Conservation (phyloP, 169 alveolate species). For the Eimeria praecox region DNA sequence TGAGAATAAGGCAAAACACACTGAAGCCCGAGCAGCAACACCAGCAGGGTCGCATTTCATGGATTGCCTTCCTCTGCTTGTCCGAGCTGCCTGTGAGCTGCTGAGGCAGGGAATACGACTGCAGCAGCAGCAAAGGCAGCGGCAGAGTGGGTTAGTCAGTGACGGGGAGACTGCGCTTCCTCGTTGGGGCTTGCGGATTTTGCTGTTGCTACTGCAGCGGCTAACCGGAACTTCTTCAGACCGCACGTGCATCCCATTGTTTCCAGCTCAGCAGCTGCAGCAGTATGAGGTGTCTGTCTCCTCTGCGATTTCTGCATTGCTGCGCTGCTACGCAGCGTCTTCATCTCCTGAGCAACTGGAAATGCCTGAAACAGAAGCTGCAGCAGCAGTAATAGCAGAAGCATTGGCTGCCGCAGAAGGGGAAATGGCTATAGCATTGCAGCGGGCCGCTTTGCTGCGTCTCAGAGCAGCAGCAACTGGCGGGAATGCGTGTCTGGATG, state of each 20-base stretch:
- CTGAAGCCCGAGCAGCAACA: not conserved
- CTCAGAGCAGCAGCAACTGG: conserved; percentile 56
- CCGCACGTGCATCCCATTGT: not conserved
- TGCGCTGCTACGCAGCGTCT: conserved; percentile 37
- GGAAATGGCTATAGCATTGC: not conserved
- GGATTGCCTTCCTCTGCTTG: conserved; percentile 18
- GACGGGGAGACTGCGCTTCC: not conserved
- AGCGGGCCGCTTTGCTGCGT: conserved; percentile 27
- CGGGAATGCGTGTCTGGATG: not conserved
- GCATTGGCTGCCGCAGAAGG: conserved; percentile 17
- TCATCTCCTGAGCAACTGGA: not conserved
- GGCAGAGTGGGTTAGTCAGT: not conserved
- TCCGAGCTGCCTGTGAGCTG: conserved; percentile 41
- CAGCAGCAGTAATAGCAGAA: conserved; percentile 57
- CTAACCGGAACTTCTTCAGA: not conserved
- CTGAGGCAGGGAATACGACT: conserved; percentile 43
- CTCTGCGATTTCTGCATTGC: conserved; percentile 45
- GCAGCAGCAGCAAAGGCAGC: conserved; percentile 36
- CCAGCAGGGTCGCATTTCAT: not conserved
- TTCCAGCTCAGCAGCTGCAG: conserved; percentile 41
- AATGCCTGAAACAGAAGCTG: not conserved
- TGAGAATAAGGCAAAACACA: not conserved
- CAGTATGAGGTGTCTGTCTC: conserved; percentile 53
- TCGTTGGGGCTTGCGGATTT: conserved; percentile 42
- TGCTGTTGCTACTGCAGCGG: conserved; percentile 43